These are phyloP conservation scores for Chenopodium quinoa DNA, from an alignment of 148 eudicot species.

Conservation along the genomic window DNA sequence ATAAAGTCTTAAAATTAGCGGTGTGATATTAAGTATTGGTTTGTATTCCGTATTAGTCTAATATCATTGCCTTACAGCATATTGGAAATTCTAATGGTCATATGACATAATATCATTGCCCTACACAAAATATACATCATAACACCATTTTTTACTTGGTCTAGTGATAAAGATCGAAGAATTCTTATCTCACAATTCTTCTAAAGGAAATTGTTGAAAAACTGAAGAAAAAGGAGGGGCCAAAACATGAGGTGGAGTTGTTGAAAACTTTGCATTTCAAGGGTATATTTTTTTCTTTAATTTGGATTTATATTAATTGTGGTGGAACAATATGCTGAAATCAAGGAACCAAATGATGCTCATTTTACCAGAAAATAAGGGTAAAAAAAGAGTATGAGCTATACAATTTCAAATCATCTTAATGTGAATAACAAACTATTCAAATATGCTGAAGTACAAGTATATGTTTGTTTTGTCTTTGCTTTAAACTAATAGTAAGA, in stretches of 20 bases:
- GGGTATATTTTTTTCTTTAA: neutral
- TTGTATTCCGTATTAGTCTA: too few species aligned
- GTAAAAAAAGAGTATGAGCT: neutral
- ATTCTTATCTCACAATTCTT: too few species aligned
- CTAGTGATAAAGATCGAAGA: too few species aligned
- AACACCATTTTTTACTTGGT: too few species aligned
- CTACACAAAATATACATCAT: too few species aligned
- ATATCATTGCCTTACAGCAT: too few species aligned
- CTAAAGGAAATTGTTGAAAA: neutral
- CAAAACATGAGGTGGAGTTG: conserved; percentile 2
- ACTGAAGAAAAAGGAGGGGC: conserved; percentile 6
- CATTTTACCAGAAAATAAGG: conserved; percentile 9
- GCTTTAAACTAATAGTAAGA: neutral
- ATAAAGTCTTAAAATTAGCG: too few species aligned
- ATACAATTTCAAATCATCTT: conserved; percentile 9
- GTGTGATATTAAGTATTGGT: too few species aligned
- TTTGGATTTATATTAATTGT: neutral
- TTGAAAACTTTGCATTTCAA: neutral
- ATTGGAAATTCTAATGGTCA: too few species aligned
- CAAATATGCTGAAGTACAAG: neutral
- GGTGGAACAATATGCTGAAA: conserved; percentile 23
- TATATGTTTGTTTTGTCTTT: neutral
- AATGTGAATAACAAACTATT: neutral
- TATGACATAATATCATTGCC: too few species aligned
- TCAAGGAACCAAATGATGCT: conserved; percentile 21